A percentile compares a stretch with the other conserved stretches of the same genome.
Conservation (phyloP, 1,284 basidiomycete species). For the Cyathus olla region DNA sequence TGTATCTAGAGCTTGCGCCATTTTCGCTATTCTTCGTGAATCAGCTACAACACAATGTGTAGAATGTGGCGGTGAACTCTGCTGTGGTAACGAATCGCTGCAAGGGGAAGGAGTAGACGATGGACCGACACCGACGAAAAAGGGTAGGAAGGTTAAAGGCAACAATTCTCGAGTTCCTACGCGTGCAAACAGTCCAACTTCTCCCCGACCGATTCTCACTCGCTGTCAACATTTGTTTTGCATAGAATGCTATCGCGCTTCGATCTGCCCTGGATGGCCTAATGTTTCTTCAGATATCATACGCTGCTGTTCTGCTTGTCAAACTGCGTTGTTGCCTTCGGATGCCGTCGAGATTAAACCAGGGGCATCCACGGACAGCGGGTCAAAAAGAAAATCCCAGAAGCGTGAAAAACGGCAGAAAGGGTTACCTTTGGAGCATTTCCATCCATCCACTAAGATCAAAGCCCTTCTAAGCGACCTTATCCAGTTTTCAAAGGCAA, state of each 20-base stretch:
- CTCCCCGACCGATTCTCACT: conserved; percentile 79
- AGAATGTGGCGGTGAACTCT: conserved; percentile 88
- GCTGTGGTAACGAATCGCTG: conserved; percentile 56
- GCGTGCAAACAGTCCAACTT: conserved; percentile 74
- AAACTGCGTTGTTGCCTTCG: conserved; percentile 64
- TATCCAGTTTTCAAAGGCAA: conserved; percentile 78
- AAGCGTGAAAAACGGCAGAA: conserved; percentile 82
- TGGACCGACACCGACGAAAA: conserved; percentile 62
- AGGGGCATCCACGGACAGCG: conserved; percentile 47
- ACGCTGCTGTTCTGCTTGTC: conserved; percentile 83
- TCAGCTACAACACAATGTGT: conserved; percentile 89
- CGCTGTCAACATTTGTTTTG: conserved; percentile 96
- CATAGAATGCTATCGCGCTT: conserved; percentile 81
- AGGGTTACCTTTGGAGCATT: conserved; percentile 65
- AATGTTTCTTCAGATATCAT: conserved; percentile 66
- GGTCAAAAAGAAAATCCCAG: conserved; percentile 68
- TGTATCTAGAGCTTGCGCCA: conserved; percentile 76
- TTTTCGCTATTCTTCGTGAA: conserved; percentile 88
- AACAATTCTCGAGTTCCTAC: conserved; percentile 72
- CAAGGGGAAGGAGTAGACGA: conserved; percentile 67
- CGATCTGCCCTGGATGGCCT: conserved; percentile 85
- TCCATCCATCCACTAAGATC: conserved; percentile 89
- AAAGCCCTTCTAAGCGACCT: conserved; percentile 83
- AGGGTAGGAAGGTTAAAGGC: conserved; percentile 71
- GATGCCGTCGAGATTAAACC: conserved; percentile 86